Conservation (phyloP, 2,329 filamentous ascomycete species). For the Apiospora koreana region DNA sequence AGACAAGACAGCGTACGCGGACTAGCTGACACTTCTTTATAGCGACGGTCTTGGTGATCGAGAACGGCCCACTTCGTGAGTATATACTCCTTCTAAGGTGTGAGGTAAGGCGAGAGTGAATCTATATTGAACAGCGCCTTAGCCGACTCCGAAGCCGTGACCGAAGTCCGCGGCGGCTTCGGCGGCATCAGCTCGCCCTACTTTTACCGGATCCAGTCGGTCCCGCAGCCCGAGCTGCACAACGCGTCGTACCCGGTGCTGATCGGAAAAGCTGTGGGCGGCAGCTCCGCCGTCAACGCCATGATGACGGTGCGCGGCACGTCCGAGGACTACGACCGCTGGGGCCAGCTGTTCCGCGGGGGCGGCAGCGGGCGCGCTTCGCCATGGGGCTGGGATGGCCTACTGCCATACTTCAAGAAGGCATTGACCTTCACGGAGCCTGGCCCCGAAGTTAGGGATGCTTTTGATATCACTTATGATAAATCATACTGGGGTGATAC, state of each 20-base stretch:
- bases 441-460: conserved; percentile 22
- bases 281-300: conserved; percentile 37
- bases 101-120: neutral
- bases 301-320: conserved; percentile 37
- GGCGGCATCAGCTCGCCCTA: neutral
- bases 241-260: conserved; percentile 26
- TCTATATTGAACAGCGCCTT: neutral
- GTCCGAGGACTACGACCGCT: conserved; percentile 34
- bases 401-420: conserved; percentile 43
- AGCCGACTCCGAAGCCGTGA: neutral
- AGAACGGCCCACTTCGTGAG: conserved; percentile 10
- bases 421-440: conserved; percentile 28
- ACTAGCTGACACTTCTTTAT: neutral
- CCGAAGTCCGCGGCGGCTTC: neutral
- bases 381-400: conserved; percentile 36
- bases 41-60: conserved; percentile 20
- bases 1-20: no score
- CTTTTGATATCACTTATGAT: conserved; percentile 28
- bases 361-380: conserved; percentile 24
- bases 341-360: conserved; percentile 27
- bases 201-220: conserved; percentile 17
- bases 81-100: neutral
- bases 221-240: conserved; percentile 20
- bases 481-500: conserved; percentile 10
- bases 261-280: conserved; percentile 34